Evolutionary conservation across 176 grass and related monocot genomes (phyloP).

Genomic region (Hordeum marinum): DNA sequence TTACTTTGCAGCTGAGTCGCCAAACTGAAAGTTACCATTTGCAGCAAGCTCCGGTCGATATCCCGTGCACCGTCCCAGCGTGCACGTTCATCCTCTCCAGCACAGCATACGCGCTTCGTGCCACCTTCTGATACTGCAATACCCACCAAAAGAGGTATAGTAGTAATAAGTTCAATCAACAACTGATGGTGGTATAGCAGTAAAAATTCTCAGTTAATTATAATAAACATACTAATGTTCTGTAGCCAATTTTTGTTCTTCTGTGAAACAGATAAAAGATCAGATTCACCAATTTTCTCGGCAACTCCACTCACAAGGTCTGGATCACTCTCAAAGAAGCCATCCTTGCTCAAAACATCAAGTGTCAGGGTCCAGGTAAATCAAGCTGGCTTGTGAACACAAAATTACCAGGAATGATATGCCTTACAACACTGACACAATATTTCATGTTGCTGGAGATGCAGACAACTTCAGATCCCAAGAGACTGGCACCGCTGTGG

Average conservation of each 20-base stretch:
- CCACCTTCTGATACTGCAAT: conserved; percentile 29
- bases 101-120: conserved; percentile 12
- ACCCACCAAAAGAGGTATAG: conserved; percentile 33
- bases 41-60: conserved; percentile 69
- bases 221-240: background rate
- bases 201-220: background rate
- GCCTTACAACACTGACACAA: background rate
- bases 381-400: background rate
- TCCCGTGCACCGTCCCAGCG: conserved; percentile 48
- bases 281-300: conserved; percentile 38
- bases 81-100: conserved; percentile 65
- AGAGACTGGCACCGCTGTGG: conserved; percentile 56
- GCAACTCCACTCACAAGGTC: conserved; percentile 47
- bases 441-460: background rate
- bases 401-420: background rate
- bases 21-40: conserved; percentile 8
- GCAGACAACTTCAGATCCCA: conserved; percentile 35
- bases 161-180: background rate
- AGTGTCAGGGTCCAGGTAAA: conserved; percentile 78
- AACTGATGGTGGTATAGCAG: background rate
- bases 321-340: conserved; percentile 53
- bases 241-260: background rate
- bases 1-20: background rate
- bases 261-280: conserved; percentile 51
- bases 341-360: conserved; percentile 76